A percentile compares a stretch with the other conserved stretches of the same genome.
These are phyloP conservation scores for Trichosanthes cucumerina DNA, from an alignment of 306 rosid genomes.

Conservation along the genomic window DNA sequence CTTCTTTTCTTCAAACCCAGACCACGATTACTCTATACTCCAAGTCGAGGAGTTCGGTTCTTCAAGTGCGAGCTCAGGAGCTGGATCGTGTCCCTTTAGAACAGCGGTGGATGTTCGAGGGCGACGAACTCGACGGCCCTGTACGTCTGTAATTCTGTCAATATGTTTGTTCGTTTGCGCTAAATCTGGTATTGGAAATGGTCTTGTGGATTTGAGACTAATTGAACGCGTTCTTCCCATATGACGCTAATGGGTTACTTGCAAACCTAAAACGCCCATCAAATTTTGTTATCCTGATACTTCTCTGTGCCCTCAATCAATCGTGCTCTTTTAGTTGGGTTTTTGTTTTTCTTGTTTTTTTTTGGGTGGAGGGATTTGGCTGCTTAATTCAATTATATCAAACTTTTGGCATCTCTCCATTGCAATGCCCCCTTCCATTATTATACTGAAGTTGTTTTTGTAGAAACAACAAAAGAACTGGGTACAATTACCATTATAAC, in stretches of 20 bases:
- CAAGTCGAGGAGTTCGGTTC: conserved; percentile 2
- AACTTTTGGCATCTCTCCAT: not conserved
- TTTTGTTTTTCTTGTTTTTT: not conserved
- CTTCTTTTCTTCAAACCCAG: conserved; percentile 3
- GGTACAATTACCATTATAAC: not conserved
- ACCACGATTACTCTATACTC: not conserved
- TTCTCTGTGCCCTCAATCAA: not conserved
- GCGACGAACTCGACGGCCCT: conserved; percentile 70
- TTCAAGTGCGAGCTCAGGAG: conserved; percentile 37
- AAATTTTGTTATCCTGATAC: not conserved
- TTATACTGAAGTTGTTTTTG: not conserved
- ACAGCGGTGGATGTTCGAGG: conserved; percentile 66
- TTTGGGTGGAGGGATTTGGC: not conserved
- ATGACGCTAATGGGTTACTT: not conserved
- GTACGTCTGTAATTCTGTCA: conserved; percentile 23
- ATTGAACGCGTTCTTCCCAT: not conserved
- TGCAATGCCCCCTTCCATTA: not conserved
- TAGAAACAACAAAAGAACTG: not conserved
- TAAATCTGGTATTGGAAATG: not conserved
- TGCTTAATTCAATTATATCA: not conserved
- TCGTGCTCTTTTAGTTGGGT: not conserved
- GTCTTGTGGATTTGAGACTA: not conserved
- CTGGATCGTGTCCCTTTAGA: conserved; percentile 31
- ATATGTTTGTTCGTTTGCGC: not conserved
- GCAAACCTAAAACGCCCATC: not conserved